phyloP scores from a whole-genome alignment of 345 rosid species.

The Zanthoxylum bungeanum region DNA sequence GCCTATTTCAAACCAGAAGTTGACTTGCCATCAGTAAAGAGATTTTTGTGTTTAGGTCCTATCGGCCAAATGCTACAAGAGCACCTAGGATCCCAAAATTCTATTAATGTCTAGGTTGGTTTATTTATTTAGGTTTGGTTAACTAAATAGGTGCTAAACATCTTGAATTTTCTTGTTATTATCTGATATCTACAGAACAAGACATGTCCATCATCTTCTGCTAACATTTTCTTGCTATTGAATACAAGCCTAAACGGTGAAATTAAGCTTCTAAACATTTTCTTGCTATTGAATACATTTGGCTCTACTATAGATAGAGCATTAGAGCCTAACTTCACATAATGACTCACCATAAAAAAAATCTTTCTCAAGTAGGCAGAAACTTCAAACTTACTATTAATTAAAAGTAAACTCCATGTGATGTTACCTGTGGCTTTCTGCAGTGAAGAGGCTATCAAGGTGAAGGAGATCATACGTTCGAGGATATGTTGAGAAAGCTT shows the following conservation, averaged over 20 bases:
- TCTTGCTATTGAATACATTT: too few species aligned
- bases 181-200: neutral
- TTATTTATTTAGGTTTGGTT: neutral
- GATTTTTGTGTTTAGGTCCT: neutral
- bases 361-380: neutral
- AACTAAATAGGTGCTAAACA: neutral
- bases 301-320: too few species aligned
- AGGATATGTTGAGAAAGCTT: slow-evolving; percentile 95
- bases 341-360: neutral
- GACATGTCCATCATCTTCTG: neutral
- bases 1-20: neutral
- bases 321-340: neutral
- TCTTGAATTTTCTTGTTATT: neutral
- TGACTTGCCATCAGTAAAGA: neutral
- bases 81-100: neutral
- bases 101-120: neutral
- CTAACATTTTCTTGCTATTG: neutral
- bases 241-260: too few species aligned
- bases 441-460: slow-evolving; percentile 80
- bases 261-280: too few species aligned
- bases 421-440: slow-evolving; percentile 84
- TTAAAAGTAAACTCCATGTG: neutral
- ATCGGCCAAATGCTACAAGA: neutral
- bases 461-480: slow-evolving; percentile 95
- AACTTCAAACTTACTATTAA: slow-evolving; percentile 1